phyloP scores from a whole-genome alignment of 768 basidiomycete species.

The Albatrellus ellisii region DNA sequence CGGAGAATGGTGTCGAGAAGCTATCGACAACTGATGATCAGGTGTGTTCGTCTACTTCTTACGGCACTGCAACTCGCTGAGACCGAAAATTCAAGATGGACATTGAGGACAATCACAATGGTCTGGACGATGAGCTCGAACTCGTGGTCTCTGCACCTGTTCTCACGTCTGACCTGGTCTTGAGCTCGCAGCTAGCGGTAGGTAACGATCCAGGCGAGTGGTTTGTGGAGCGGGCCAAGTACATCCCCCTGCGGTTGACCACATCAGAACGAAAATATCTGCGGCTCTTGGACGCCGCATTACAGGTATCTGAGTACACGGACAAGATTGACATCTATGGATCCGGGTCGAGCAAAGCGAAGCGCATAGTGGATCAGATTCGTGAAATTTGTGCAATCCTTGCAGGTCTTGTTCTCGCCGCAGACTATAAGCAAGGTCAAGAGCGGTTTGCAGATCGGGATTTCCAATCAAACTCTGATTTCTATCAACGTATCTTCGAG shows the following conservation, averaged over 20 bases:
- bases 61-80: conserved; percentile 15
- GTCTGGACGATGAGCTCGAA: conserved; percentile 25
- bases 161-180: conserved; percentile 23
- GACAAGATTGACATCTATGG: conserved; percentile 81
- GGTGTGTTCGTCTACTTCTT: conserved; percentile 9
- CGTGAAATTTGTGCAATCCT: conserved; percentile 81
- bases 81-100: conserved; percentile 21
- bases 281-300: conserved; percentile 73
- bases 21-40: conserved; percentile 15
- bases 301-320: conserved; percentile 79
- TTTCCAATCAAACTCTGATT: conserved; percentile 67
- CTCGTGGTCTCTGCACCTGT: conserved; percentile 6
- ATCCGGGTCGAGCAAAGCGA: conserved; percentile 70
- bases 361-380: conserved; percentile 78
- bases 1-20: conserved; percentile 11
- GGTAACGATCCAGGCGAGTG: conserved; percentile 65
- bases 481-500: conserved; percentile 73
- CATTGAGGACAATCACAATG: conserved; percentile 23
- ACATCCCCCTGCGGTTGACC: conserved; percentile 68
- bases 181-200: conserved; percentile 43
- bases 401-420: conserved; percentile 69
- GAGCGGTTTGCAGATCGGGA: conserved; percentile 74
- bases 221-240: conserved; percentile 75
- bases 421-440: conserved; percentile 84
- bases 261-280: conserved; percentile 71